Evolutionary conservation across 2,329 filamentous ascomycete genomes (phyloP), one percentile per base, ranked within the genome.

Genomic region (Eutypella sp.): DNA sequence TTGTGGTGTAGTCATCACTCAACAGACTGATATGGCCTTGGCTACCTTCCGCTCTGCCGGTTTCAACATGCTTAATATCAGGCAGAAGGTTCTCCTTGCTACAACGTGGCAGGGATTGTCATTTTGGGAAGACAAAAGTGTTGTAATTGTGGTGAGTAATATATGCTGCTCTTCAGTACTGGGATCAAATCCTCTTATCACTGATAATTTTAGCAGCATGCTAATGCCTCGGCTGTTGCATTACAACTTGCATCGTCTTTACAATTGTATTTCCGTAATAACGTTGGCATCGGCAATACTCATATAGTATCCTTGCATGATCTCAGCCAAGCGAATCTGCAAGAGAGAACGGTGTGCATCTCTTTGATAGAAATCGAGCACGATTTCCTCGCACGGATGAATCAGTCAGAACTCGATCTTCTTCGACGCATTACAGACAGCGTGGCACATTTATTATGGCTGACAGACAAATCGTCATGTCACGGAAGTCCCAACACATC

Each of bases 401-500:
- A 10, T 2, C 47, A 46, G 16, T 3, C 13, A 2, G 29, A 46
- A 4, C 4, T 48, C 15, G 33, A 42, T 8, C 4, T 20, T 1
- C 20, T 42, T 9, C 44, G 20, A 9, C 1, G 2, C 22, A 2
- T 44, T 5, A 44, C 41, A 1, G 36, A 40, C n/a, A 44, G 2
- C 0, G 38, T 25, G n/a, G 20, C 6, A 1, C 20, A 40, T 29
- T 11, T 49, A 4, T 4, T 49, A 1, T 49, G 47, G 47, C 5
- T 46, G 3, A 44, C 43, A 3, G 44, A n/a, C n/a, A n/a, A n/a
- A n/a, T n/a, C n/a, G n/a, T n/a, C n/a, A n/a, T n/a, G n/a, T 13
- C 18, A 33, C 1, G 33, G 43, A 1, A 24, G 52, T n/a, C 53
- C 53, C 1, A 44, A 47, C 36, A 36, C 56, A 2, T 45, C 50